Evolutionary conservation across 768 basidiomycete species (phyloP), one percentile per base, ranked within the genome.

Genomic region (Boletellus ananiceps): DNA sequence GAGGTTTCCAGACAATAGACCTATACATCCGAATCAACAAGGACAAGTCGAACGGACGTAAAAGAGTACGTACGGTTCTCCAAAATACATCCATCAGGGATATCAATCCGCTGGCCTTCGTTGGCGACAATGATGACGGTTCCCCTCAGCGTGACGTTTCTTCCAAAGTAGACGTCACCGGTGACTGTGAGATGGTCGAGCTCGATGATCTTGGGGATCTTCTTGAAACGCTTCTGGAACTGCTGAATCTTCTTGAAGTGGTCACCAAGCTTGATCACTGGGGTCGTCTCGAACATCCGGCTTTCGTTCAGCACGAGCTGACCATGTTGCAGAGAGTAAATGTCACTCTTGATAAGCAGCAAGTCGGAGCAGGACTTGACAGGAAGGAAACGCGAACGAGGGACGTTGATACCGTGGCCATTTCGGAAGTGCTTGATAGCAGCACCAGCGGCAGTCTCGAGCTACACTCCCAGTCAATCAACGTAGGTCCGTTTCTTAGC

Each of bases 91-190:
- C 85, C 86, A 55, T 89, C 86, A 19, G 86, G 87, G 39, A 89
- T 81, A 59, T 83, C 78, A 47, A 89, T 88, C 48, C 78, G 75
- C 58, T 81, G 78, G 8, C 86, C 86, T 61, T 88, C 88, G 60
- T 84, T 88, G 19, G 88, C 86, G 51, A 89, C 84, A 49, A 88
- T 60, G 55, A 86, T 86, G 58, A 84, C 83, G 33, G 84, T 86
- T 12, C 84, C 83, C 32, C 79, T 74, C 41, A 85, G 66, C 5
- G 79, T 80, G 40, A 82, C 76, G 57, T 81, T 81, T 62, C 82
- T 76, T 43, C 83, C 83, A 64, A 84, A 83, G 68, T 74, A 73
- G 41, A 85, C 81, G 55, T 84, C 82, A 23, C 83, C 83, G 25
- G 81, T 78, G 48, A 86, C 81, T 19, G 86, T 87, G 60, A 87